These are phyloP conservation scores for Candida vaughaniae DNA, from an alignment of 805 yeast genomes.

Conservation along the genomic window DNA sequence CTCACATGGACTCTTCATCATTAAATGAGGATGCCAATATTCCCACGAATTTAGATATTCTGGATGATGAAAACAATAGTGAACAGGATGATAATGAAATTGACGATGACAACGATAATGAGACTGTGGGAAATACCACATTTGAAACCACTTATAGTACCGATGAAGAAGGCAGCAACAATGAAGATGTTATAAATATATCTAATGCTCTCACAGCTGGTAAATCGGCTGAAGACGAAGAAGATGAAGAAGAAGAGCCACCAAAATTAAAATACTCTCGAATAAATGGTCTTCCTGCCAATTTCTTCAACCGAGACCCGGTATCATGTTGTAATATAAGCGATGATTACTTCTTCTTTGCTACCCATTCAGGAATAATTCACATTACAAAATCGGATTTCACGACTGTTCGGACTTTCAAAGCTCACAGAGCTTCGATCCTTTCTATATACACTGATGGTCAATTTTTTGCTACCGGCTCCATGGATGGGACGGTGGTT, in stretches of 20 bases:
- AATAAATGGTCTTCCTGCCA: slow-evolving; percentile 61
- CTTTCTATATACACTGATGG: slow-evolving; percentile 75
- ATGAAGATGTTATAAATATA: neutral
- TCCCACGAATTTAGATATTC: too few species aligned
- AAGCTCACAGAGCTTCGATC: slow-evolving; percentile 85
- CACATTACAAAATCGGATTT: slow-evolving; percentile 65
- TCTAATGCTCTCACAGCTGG: neutral
- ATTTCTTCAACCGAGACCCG: slow-evolving; percentile 73
- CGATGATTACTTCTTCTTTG: slow-evolving; percentile 68
- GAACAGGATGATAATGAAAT: neutral
- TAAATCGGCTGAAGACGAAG: neutral
- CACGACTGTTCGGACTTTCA: slow-evolving; percentile 63
- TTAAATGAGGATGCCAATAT: neutral
- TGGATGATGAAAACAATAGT: neutral
- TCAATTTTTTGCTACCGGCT: slow-evolving; percentile 74
- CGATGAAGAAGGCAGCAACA: slow-evolving; percentile 6
- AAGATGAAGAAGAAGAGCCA: slow-evolving; percentile 55
- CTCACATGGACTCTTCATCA: too few species aligned
- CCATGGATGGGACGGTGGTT: slow-evolving; percentile 92
- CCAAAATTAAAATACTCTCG: slow-evolving; percentile 78
- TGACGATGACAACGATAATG: slow-evolving; percentile 6
- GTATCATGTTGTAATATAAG: slow-evolving; percentile 67
- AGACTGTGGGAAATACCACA: slow-evolving; percentile 15
- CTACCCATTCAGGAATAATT: slow-evolving; percentile 84
- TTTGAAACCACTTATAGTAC: slow-evolving; percentile 16